Evolutionary conservation across 129 eudicot genomes (phyloP).

Genomic region (Pittosporum tobira): DNA sequence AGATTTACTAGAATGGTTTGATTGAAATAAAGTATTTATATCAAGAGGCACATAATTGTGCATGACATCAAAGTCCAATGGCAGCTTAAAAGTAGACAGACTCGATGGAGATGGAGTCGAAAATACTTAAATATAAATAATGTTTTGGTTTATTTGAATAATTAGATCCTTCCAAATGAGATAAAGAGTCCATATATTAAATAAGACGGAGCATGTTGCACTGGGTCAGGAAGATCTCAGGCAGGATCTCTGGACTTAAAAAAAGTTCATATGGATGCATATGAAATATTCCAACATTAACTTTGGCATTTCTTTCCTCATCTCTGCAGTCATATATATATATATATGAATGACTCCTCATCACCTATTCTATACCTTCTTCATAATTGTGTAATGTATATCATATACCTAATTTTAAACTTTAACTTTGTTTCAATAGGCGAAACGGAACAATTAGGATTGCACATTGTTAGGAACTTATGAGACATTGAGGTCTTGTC

Average conservation of each 20-base stretch:
- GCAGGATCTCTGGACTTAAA: slow-evolving; percentile 51
- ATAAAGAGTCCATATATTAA: slow-evolving; percentile 12
- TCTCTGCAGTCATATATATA: slow-evolving; percentile 15
- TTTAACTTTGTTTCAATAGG: slow-evolving; percentile 7
- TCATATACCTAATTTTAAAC: slow-evolving; percentile 3
- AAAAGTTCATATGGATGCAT: slow-evolving; percentile 22
- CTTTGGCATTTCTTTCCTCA: slow-evolving; percentile 18
- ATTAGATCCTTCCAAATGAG: slow-evolving; percentile 25
- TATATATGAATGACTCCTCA: slow-evolving; percentile 10
- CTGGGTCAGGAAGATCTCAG: slow-evolving; percentile 48
- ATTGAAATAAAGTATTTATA: slow-evolving; percentile 5
- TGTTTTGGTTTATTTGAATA: slow-evolving; percentile 5
- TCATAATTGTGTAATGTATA: not conserved
- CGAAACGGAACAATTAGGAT: not conserved
- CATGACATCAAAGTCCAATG: slow-evolving; percentile 11
- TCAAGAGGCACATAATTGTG: slow-evolving; percentile 9
- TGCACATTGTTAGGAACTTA: slow-evolving; percentile 19
- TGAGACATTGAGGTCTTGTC: slow-evolving; percentile 23
- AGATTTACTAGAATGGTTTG: slow-evolving; percentile 3
- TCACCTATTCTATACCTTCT: slow-evolving; percentile 3
- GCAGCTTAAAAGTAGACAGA: slow-evolving; percentile 18
- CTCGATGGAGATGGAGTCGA: not conserved
- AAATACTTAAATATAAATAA: slow-evolving; percentile 6
- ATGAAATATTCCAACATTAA: slow-evolving; percentile 25
- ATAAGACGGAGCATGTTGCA: slow-evolving; percentile 36